Evolutionary conservation across 495 filamentous ascomycete genomes (phyloP), one percentile per base, ranked within the genome.

Genomic region (Hypoxylon intermedium): DNA sequence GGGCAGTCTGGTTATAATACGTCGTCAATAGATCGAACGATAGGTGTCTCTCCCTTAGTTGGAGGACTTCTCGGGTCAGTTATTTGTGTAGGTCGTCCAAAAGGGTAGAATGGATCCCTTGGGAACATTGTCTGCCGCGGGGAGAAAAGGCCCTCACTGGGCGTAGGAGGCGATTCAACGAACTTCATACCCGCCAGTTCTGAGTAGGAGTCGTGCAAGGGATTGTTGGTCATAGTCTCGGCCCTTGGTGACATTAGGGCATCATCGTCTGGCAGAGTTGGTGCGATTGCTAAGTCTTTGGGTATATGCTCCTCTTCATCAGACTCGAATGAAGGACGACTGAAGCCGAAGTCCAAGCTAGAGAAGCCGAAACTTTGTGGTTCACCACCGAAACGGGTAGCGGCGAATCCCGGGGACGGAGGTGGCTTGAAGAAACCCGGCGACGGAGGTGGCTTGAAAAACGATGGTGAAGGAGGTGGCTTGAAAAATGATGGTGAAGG

Each of bases 11-110:
- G n/a, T 72, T 64, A 79, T 65, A 82, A 67, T 59, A 84, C 70
- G 37, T 84, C 82, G 53, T 84, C 82, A 49, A 90, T 90, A 20
- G 81, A 87, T 45, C 87, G 74, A 34, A 83, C 82, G 49, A 90
- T 88, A n/a, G 86, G 85, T 9, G 80, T 85, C 65, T 84, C 83
- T 5, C 86, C 87, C 56, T 76, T 79, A 11, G 82, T 83, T 0
- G 84, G 83, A 5, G 87, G 87, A 60, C 85, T 88, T 30, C 87
- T 68, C 3, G 87, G 87, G 58, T 90, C 87, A 6, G 77, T 76
- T 2, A 72, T 72, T 23, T 79, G 70, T 20, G 69, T 49, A 6
- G 76, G 80, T 44, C 75, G 71, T 23, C 67, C 72, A 44, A 81
- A 76, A 3, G 79, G 77, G 36, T 67, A 78, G 48, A 77, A 77